These are phyloP conservation scores for Tephrocybe rancida DNA, from an alignment of 768 basidiomycete genomes.

Conservation along the genomic window DNA sequence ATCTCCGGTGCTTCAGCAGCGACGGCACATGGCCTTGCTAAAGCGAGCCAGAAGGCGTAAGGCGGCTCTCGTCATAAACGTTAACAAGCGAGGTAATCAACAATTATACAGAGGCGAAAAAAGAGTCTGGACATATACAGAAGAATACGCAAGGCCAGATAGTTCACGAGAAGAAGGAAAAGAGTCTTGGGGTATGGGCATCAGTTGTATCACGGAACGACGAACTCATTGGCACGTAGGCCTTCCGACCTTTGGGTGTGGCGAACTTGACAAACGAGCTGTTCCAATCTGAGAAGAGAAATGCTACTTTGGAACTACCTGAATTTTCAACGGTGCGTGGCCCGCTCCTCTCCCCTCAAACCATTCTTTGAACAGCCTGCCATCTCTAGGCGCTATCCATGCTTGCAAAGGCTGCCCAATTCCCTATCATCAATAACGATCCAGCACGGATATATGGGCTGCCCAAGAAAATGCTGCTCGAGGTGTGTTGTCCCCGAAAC, in stretches of 20 bases:
- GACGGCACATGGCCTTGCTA: background rate
- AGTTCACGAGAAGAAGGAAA: slow-evolving; percentile 22
- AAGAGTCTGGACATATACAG: slow-evolving; percentile 3
- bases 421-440: slow-evolving; percentile 44
- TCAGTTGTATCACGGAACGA: background rate
- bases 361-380: slow-evolving; percentile 12
- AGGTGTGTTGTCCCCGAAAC: slow-evolving; percentile 46
- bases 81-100: background rate
- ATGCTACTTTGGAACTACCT: slow-evolving; percentile 40
- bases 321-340: slow-evolving; percentile 43
- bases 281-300: slow-evolving; percentile 38
- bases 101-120: slow-evolving; percentile 1
- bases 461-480: slow-evolving; percentile 68
- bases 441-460: slow-evolving; percentile 70
- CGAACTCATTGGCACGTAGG: slow-evolving; percentile 26
- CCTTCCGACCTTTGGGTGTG: slow-evolving; percentile 43
- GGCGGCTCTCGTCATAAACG: background rate
- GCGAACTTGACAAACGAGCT: slow-evolving; percentile 39
- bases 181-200: slow-evolving; percentile 31
- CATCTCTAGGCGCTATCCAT: slow-evolving; percentile 27
- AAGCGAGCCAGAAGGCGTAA: background rate
- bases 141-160: slow-evolving; percentile 16
- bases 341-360: background rate
- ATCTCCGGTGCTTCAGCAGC: slow-evolving; percentile 1
- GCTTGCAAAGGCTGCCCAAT: slow-evolving; percentile 49